Percentiles rank a stretch among this genome's conserved stretches.
phyloP scores from a whole-genome alignment of 1,139 yeast species.

The Suhomyces bolitotheri region DNA sequence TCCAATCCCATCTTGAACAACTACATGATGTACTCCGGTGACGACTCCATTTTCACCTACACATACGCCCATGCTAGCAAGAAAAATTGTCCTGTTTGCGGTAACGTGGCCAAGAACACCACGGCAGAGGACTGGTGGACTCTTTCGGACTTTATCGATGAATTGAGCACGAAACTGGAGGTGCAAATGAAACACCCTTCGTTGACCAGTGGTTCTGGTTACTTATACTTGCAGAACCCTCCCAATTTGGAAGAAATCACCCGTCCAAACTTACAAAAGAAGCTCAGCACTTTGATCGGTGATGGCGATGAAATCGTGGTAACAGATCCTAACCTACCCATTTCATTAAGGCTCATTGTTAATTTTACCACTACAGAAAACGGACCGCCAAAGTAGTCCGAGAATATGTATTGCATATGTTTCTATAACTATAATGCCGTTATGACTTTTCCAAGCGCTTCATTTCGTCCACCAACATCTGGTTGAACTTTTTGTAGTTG shows the following conservation, averaged over 20 bases:
- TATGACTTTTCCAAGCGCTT: constrained; percentile 3
- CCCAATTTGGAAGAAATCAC: constrained; percentile 51
- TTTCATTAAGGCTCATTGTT: constrained; percentile 31
- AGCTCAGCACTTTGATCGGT: constrained; percentile 39
- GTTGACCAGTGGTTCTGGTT: constrained; percentile 40
- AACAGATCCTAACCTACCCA: constrained; percentile 59
- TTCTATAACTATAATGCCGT: no score
- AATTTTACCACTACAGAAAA: constrained; percentile 4
- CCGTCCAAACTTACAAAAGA: constrained; percentile 42
- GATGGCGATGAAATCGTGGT: constrained; percentile 54
- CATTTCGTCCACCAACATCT: constrained; percentile 50
- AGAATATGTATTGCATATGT: no score
- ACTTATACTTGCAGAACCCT: constrained; percentile 55
- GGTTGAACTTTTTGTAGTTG: constrained; percentile 53
- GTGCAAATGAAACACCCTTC: constrained; percentile 53
- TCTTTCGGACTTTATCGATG: constrained; percentile 50
- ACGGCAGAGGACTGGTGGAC: constrained; percentile 43
- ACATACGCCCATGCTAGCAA: constrained; percentile 64
- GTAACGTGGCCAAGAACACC: constrained; percentile 41
- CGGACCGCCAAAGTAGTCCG: constrained; percentile 1
- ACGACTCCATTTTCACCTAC: constrained; percentile 72
- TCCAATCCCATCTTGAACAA: constrained; percentile 70
- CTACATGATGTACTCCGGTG: constrained; percentile 86
- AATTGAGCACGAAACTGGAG: constrained; percentile 31
- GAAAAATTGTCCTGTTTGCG: constrained; percentile 75